Evolutionary conservation across 2,329 filamentous ascomycete species (phyloP).

Genomic region (Colletotrichum magnum): DNA sequence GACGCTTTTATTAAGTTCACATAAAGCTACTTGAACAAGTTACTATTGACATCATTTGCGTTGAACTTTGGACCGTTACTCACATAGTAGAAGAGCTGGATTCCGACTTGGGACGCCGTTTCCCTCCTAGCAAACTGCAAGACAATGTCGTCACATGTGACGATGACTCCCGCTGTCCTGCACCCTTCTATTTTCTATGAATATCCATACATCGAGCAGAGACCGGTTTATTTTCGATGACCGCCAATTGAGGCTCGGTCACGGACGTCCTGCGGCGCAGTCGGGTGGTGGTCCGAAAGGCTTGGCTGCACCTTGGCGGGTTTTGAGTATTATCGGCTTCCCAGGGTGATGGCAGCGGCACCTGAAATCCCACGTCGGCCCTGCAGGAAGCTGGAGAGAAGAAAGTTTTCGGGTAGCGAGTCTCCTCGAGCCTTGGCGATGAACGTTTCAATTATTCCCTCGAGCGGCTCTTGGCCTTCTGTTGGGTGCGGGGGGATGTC

Average conservation of each 20-base stretch:
- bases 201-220: neutral
- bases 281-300: slow-evolving; percentile 27
- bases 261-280: slow-evolving; percentile 22
- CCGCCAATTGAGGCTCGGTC: slow-evolving; percentile 18
- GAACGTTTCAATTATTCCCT: slow-evolving; percentile 35
- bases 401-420: slow-evolving; percentile 24
- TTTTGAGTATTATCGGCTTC: slow-evolving; percentile 31
- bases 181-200: slow-evolving; percentile 1
- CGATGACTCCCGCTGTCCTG: neutral
- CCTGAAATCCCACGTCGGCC: slow-evolving; percentile 1
- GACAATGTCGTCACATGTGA: neutral
- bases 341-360: slow-evolving; percentile 2
- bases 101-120: neutral
- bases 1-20: too few species aligned
- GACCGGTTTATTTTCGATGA: slow-evolving; percentile 28
- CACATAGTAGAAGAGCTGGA: too few species aligned
- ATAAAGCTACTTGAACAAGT: too few species aligned
- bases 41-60: too few species aligned
- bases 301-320: slow-evolving; percentile 38
- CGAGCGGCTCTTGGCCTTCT: slow-evolving; percentile 23
- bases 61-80: too few species aligned
- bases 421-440: slow-evolving; percentile 29
- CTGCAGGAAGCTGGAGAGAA: neutral
- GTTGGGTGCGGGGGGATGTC: slow-evolving; percentile 20
- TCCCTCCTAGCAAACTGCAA: neutral